Evolutionary conservation across 73 alveolate species (phyloP), one percentile per base, ranked within the genome.

Genomic region (Breviolum minutum): DNA sequence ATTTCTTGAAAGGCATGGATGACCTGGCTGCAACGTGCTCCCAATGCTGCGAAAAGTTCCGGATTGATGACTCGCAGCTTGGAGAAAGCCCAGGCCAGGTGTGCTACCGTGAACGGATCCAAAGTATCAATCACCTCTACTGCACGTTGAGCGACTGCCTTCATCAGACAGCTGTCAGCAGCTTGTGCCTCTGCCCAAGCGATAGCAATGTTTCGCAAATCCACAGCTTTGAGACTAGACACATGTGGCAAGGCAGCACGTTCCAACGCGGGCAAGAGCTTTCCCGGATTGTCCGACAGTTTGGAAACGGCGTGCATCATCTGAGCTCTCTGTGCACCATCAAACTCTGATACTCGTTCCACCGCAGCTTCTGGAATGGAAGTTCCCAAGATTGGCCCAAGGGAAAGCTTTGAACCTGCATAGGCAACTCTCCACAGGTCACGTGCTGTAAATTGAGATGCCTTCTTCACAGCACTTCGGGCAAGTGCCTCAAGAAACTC

Each of bases 401-500:
- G 68, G 14, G 88, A 80, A 48, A 80, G 88, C 30, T 80, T 80
- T 63, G 32, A 63, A 48, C 62, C 88, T 12, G 88, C 69, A 12
- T 2, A 48, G 2, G 88, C 14, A 17, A 80, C 40, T 6, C 19
- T 69, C 17, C 68, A 14, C 19, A 80, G 69, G 88, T 80, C 68
- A 12, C 0, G 14, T 2, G 40, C 69, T 5, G 88, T 40, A 40
- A 80, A 80, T 30, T 80, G 68, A 17, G 88, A 32, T 11, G 7
- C 17, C 54, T 80, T 32, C 0, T 12, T 6, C 17, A 63, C 54
- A 0, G 88, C 88, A 0, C 32, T 66, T 66, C 17, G 32, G 7
- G 27, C 88, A 32, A 80, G 88, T 16, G 88, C 24, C 88, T 80
- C 88, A 80, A 80, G 88, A 30, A 80, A 80, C 22, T 80, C 88